Percentiles rank a stretch among this genome's conserved stretches.
Evolutionary conservation across 805 yeast genomes (phyloP).

Genomic region (Candida ascalaphidarum): DNA sequence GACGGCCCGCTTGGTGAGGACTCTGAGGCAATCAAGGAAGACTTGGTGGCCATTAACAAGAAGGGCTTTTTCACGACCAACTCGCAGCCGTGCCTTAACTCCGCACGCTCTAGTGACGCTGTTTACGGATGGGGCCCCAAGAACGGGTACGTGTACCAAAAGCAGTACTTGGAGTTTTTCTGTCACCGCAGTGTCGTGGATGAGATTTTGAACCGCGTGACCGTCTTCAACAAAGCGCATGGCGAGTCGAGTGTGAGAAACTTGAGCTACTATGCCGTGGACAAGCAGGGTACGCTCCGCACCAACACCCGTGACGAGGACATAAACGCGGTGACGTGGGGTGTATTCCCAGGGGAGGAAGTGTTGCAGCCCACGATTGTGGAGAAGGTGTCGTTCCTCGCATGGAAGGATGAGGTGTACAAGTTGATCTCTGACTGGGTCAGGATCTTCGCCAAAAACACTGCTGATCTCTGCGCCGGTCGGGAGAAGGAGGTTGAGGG

Average conservation of each 20-base stretch:
- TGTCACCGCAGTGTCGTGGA: conserved; percentile 46
- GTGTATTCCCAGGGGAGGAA: conserved; percentile 87
- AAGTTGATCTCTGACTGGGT: conserved; percentile 79
- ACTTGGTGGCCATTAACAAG: conserved; percentile 55
- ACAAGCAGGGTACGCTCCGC: conserved; percentile 43
- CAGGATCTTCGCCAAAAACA: conserved; percentile 34
- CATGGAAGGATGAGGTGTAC: conserved; percentile 96
- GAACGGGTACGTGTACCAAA: conserved; percentile 89
- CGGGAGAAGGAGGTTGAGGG: conserved; percentile 18
- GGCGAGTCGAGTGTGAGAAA: conserved; percentile 33
- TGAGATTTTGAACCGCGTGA: conserved; percentile 32
- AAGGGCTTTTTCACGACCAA: conserved; percentile 75
- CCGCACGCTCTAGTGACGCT: conserved; percentile 60
- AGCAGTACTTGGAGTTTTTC: conserved; percentile 84
- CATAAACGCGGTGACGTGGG: conserved; percentile 98
- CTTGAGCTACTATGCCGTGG: conserved; percentile 73
- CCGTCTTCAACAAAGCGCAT: conserved; percentile 29
- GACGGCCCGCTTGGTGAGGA: conserved; percentile 84
- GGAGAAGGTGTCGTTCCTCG: conserved; percentile 82
- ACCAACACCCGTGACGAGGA: conserved; percentile 70
- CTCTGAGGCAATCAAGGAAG: conserved; percentile 49
- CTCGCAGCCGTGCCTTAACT: conserved; percentile 91
- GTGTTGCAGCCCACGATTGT: conserved; percentile 94
- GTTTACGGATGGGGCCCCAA: conserved; percentile 93
- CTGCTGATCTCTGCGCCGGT: conserved; percentile 21